Percentiles rank a stretch among this genome's conserved stretches.
Conservation (phyloP, 208 protist species). For the Leishmania major region DNA sequence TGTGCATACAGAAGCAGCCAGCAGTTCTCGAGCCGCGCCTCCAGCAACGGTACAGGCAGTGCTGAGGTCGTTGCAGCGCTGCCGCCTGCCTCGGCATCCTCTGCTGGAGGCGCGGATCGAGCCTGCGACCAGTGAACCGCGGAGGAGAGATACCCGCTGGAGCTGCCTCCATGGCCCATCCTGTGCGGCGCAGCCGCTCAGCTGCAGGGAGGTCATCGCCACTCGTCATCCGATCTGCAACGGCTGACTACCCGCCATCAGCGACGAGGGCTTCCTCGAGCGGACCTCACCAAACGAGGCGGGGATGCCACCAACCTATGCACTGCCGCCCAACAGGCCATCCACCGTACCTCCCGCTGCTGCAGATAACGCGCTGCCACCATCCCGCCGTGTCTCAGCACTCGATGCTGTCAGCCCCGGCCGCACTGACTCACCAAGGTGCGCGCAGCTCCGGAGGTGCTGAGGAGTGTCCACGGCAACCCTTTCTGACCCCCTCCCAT, state of each 20-base stretch:
- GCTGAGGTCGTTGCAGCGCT: background rate
- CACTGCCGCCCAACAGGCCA: background rate
- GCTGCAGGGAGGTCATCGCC: background rate
- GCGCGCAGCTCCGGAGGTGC: slow-evolving; percentile 19
- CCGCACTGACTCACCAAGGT: slow-evolving; percentile 21
- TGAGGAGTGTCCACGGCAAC: slow-evolving; percentile 16
- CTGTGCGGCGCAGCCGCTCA: background rate
- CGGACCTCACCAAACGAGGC: background rate
- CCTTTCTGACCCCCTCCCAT: slow-evolving; percentile 11
- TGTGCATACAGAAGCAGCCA: slow-evolving; percentile 60
- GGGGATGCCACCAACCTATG: background rate
- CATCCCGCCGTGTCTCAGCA: background rate
- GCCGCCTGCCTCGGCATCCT: background rate
- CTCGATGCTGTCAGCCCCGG: slow-evolving; percentile 7
- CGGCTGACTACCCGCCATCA: too few species aligned
- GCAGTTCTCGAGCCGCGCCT: slow-evolving; percentile 55
- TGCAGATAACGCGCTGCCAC: background rate
- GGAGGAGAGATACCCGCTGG: background rate
- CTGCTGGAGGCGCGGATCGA: background rate
- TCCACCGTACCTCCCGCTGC: background rate
- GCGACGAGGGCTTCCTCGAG: background rate
- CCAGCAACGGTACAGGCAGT: slow-evolving; percentile 6
- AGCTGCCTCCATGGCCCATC: background rate
- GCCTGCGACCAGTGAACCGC: background rate
- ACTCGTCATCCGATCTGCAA: background rate